Base-by-base conservation (phyloP, 2,329 filamentous ascomycete species). In the Colletotrichum camelliae region DNA sequence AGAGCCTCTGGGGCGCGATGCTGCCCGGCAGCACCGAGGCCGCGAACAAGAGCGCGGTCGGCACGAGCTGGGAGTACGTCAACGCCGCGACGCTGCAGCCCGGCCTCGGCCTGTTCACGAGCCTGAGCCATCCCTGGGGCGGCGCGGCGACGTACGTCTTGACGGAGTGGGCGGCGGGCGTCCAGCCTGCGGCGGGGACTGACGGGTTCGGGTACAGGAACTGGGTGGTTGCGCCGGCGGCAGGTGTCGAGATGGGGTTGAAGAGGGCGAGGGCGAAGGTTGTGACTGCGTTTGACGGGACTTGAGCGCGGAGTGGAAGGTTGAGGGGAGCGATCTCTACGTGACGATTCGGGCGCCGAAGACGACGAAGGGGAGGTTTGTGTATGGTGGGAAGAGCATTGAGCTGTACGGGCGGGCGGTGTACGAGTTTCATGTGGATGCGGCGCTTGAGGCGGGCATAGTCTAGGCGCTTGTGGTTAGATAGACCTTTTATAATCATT, bases 61-160 rank as follows among this genome's bases (percentile, higher is more conserved):
- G 86, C 7, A 81, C 86, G 8, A 83, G 82, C 21, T 89, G 87
- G 86, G 87, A 89, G 75, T 88, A 88, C 60, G 80, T 87, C 2
- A 81, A 83, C 52, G 81, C 83, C 0, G 80, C 84, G 31, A 74
- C 72, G 39, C 83, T 83, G 2, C 79, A 80, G 1, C 87, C 87
- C 0, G 87, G 86, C 0, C 80, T 88, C 2, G 82, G 82, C 13
- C 75, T 85, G 0, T 88, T 83, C 77, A 89, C 87, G 2, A 86
- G 83, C 57, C 78, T 87, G 1, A 80, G 81, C 2, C 87, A 88
- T 74, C 86, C 86, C 0, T 88, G 86, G 87, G 84, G 86, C 37
- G 85, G 83, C 1, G 86, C 86, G 7, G 84, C 86, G 3, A 88
- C 86, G 9, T 88, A 88, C 61, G 78, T 88, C 4, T 70, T 88